Evolutionary conservation across 495 filamentous ascomycete species (phyloP), one percentile per base, ranked within the genome.

Genomic region (Penicillium cosmopolitanum): DNA sequence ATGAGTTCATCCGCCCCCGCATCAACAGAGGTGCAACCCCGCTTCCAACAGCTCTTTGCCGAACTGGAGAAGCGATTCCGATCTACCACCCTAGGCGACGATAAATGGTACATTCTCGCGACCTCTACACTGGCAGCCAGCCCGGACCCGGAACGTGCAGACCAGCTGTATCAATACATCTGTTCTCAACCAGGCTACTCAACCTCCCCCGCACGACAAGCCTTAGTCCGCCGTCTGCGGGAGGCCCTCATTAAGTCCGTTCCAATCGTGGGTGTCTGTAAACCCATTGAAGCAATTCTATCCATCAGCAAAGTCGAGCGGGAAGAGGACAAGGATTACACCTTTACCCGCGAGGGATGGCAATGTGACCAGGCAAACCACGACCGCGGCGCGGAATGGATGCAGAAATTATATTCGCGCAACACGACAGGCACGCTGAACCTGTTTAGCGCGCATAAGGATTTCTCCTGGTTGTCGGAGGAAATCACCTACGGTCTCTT

Each of bases 41-140:
- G 61, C 65, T 75, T 67, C 64, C 38, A 55, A 34, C 23, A 66
- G 42, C 71, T 87, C 35, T 84, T 87, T 74, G 61, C 78, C 44
- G 66, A 70, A 33, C 69, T 86, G 4, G 80, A 86, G 65, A 56
- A 78, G 52, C 76, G 75, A 53, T 85, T 86, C 64, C 76, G 80
- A 31, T 65, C 71, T 1, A 76, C 76, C 25, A 73, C 64, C 16
- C 65, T 84, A 13, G 80, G 82, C 28, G 61, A 61, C 28, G 81
- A 84, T 40, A 80, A 80, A 72, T 87, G 85, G 84, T 82, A 84
- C 55, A 75, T 87, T 25, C 72, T 85, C 4, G 80, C 79, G 7
- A 68, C 73, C 4, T 55, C 80, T n/a, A 76, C 78, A 0, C 62
- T 83, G 38, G 73, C 72, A 28, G 78, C 76, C 18, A 69, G 77